Percentiles rank a stretch among this genome's conserved stretches.
Conservation (phyloP, 257 asterid species). For the Craterostigma plantagineum region DNA sequence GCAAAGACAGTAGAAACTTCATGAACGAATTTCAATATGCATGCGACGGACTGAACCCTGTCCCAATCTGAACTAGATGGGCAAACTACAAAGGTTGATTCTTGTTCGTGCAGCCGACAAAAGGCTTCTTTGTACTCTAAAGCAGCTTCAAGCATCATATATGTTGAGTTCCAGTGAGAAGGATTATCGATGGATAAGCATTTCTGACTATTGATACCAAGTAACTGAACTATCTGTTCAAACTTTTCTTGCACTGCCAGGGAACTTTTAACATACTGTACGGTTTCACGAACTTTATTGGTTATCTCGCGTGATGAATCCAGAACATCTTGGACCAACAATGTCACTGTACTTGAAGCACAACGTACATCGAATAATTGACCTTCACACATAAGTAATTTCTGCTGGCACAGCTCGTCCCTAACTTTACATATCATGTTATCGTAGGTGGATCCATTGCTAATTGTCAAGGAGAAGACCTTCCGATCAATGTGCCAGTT, state of each 20-base stretch:
- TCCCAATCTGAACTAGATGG: constrained; percentile 63
- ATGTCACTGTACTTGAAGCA: constrained; percentile 69
- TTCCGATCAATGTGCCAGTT: constrained; percentile 77
- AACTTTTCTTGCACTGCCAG: constrained; percentile 56
- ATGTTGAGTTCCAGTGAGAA: constrained; percentile 67
- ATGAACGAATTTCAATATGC: constrained; percentile 60
- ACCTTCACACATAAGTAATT: constrained; percentile 76
- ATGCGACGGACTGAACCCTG: constrained; percentile 42
- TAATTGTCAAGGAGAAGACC: constrained; percentile 67
- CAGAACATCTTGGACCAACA: constrained; percentile 61
- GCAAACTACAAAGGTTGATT: constrained; percentile 34
- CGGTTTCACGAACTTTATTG: constrained; percentile 51
- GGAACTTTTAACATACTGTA: constrained; percentile 50
- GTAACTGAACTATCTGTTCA: constrained; percentile 44
- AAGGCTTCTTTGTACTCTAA: constrained; percentile 63
- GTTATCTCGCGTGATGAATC: constrained; percentile 47
- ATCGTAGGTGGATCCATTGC: constrained; percentile 37
- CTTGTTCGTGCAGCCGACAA: constrained; percentile 58
- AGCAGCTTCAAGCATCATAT: constrained; percentile 64
- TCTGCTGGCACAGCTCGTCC: constrained; percentile 61
- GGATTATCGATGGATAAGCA: constrained; percentile 40
- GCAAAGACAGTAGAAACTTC: constrained; percentile 61
- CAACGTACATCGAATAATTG: constrained; percentile 75
- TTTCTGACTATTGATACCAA: constrained; percentile 36
- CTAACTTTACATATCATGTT: constrained; percentile 43